Base-by-base conservation (phyloP, 1,284 basidiomycete genomes). In the Grifola frondosa region DNA sequence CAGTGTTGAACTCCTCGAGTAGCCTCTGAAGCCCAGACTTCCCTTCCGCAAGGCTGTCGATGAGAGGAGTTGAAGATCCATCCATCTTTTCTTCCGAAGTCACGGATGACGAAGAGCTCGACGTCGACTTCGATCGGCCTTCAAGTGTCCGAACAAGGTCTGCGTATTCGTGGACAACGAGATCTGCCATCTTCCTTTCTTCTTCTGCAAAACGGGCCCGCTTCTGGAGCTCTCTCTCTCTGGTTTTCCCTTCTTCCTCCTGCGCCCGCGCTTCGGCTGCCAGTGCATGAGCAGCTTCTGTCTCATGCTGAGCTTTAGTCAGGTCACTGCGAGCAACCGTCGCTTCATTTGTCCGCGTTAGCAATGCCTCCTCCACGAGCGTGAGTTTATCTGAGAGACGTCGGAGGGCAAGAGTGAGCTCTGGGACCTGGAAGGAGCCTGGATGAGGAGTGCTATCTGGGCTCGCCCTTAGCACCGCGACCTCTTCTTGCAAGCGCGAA, bases 81-180 rank as follows among this genome's bases (percentile, higher is more conserved):
- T 40, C 48, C 44, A 28, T 29, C 12, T 32, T 33, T 21, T 19
- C 42, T 10, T 48, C 52, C 7, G 51, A 41, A 29, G 51, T 42
- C 16, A 49, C 30, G 0, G 57, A 53, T 3, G 50, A 32, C 3
- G 54, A 25, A 1, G 56, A 50, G 2, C 51, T 35, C 1, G 57
- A 46, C 0, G 55, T 41, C 6, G 48, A 23, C 44, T 54, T 65
- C 28, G 62, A 57, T 46, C 74, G 66, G 19, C 75, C 73, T 52
- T 80, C 77, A 25, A 88, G 67, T 1, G 66, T 70, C 23, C 84
- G 71, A 10, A 88, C 85, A 9, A 88, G 73, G 45, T 76, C 75
- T 0, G 85, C 85, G 41, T 88, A 88, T 51, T 88, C 83, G 37
- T 74, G 68, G 13, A 88, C 72, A 3, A 78, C 81, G 23, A 77